Conservation (phyloP, 2,329 filamentous ascomycete species). For the Clonostachys sp. region DNA sequence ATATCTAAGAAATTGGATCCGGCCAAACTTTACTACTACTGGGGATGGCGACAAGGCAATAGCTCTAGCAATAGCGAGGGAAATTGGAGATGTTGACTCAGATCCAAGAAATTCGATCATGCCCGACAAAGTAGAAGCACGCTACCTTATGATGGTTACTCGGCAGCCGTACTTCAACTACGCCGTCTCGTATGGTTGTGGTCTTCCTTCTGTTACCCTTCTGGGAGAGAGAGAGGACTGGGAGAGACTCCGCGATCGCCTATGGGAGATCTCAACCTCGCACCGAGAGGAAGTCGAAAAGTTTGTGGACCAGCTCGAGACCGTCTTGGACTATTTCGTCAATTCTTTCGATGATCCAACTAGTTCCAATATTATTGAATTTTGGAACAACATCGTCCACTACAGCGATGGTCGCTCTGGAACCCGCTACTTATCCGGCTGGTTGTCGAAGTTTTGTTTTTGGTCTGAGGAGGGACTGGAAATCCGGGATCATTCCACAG, state of each 20-base stretch:
- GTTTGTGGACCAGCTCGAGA: slow-evolving; percentile 25
- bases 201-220: slow-evolving; percentile 46
- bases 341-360: slow-evolving; percentile 22
- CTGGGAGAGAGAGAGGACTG: slow-evolving; percentile 42
- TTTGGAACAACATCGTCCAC: slow-evolving; percentile 24
- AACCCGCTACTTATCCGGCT: neutral
- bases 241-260: slow-evolving; percentile 16
- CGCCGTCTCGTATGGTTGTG: slow-evolving; percentile 25
- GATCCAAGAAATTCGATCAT: no score
- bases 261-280: slow-evolving; percentile 20
- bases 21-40: slow-evolving; percentile 48
- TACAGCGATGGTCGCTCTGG: neutral
- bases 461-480: neutral
- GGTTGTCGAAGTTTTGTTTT: neutral
- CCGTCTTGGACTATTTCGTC: slow-evolving; percentile 31
- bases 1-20: slow-evolving; percentile 37
- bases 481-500: neutral
- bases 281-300: slow-evolving; percentile 16
- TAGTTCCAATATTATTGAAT: slow-evolving; percentile 16
- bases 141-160: no score
- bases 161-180: slow-evolving; percentile 40
- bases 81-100: no score
- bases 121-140: no score
- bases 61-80: slow-evolving; percentile 45
- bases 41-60: slow-evolving; percentile 32